Base-by-base conservation (phyloP, 768 basidiomycete genomes). In the Hygrophorus russula region DNA sequence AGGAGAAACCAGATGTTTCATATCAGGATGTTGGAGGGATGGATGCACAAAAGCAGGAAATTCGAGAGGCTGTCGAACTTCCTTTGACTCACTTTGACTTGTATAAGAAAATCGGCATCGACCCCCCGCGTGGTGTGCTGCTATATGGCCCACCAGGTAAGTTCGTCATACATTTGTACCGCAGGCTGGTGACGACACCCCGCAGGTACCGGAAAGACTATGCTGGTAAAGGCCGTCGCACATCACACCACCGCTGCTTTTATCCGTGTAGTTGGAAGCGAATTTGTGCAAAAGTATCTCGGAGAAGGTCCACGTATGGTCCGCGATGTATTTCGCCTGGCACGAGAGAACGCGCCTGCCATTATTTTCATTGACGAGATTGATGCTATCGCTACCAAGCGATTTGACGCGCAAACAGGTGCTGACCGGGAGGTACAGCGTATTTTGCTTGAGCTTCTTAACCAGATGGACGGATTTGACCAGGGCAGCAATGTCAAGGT, bases 221-320 rank as follows among this genome's bases (percentile, higher is more conserved):
- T 99, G 93, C 70, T 99, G 49, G 96, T 98, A 41, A 99, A 98
- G 62, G 96, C 96, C n/a, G 96, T 99, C 19, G 96, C 96, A 17
- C 83, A 93, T 58, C 89, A 97, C 59, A 98, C 96, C 30, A 93
- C 91, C 1, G 96, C 96, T 6, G 71, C 90, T 10, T 99, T 99
- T 69, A 98, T 99, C 53, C 88, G 96, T 31, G 96, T 99, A 13
- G 92, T 96, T 24, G 96, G 96, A 15, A 89, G 85, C 53, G 96
- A 99, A 64, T 99, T 99, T 58, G 96, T 99, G 7, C 96, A 99
- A 67, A 99, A 99, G 62, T 99, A 99, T 57, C 78, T 99, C 4
- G 96, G 96, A 54, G 96, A 99, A 69, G 96, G 96, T 28, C 96
- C 96, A 33, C 88, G 96, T 50, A 99, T 99, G 96, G 96, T 99